phyloP scores from a whole-genome alignment of 371 early-diverging fungal species.

The Coemansia sp. region DNA sequence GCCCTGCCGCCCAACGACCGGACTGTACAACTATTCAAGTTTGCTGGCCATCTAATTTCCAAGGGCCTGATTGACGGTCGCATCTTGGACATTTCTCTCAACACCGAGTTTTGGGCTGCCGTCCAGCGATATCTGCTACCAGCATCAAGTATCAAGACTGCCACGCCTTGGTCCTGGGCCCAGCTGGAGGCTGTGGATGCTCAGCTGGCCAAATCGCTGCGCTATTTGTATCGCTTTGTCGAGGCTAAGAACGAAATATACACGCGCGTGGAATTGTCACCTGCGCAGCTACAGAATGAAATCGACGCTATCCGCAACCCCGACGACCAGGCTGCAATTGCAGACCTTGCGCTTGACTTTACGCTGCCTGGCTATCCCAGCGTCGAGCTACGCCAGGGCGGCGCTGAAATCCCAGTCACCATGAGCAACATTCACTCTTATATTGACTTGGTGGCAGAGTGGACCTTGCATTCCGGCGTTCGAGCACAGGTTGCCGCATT shows the following conservation, averaged over 20 bases:
- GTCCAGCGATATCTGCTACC: conserved; percentile 32
- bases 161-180: conserved; percentile 22
- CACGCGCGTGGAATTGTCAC: conserved; percentile 44
- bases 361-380: conserved; percentile 75
- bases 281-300: conserved; percentile 18
- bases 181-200: conserved; percentile 64
- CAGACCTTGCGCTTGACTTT: conserved; percentile 79
- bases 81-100: conserved; percentile 82
- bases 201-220: conserved; percentile 65
- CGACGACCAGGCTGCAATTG: conserved; percentile 42
- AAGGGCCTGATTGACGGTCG: conserved; percentile 87
- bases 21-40: conserved; percentile 53
- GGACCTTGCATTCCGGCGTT: conserved; percentile 74
- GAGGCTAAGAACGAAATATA: conserved; percentile 58
- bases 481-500: conserved; percentile 71
- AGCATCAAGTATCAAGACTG: conserved; percentile 34
- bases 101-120: conserved; percentile 62
- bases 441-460: conserved; percentile 64
- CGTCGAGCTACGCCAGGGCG: conserved; percentile 61
- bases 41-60: conserved; percentile 83
- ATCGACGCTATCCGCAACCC: conserved; percentile 18
- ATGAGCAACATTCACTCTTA: conserved; percentile 75
- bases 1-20: conserved; percentile 2
- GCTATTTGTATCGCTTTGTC: conserved; percentile 61
- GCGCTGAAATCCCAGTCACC: conserved; percentile 65